Evolutionary conservation across 805 yeast genomes (phyloP).

Genomic region (Maudiozyma pseudohumilis): DNA sequence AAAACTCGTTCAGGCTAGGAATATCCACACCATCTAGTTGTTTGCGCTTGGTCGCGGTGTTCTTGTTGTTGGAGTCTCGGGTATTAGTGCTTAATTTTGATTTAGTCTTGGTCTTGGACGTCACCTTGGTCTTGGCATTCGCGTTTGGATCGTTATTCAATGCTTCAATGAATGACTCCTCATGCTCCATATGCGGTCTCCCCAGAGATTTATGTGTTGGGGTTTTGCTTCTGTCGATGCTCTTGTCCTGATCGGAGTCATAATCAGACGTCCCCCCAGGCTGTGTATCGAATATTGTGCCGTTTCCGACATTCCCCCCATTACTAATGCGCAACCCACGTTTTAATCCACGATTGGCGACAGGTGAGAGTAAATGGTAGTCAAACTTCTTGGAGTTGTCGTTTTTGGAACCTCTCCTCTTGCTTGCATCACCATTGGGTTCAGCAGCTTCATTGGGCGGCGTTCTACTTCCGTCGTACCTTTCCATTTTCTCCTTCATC

Average conservation of each 20-base stretch:
- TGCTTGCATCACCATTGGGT: neutral
- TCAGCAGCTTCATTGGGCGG: neutral
- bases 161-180: conserved; percentile 5
- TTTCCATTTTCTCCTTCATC: conserved; percentile 13
- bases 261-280: neutral
- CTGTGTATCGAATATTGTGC: neutral
- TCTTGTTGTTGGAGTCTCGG: neutral
- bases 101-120: neutral
- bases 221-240: conserved; percentile 1
- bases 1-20: conserved; percentile 4
- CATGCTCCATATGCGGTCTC: neutral
- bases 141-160: neutral
- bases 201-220: neutral
- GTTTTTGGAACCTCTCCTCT: neutral
- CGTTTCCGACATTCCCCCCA: neutral
- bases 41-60: neutral
- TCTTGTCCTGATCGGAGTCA: neutral
- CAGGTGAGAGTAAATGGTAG: conserved; percentile 22
- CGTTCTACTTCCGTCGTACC: neutral
- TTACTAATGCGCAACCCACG: conserved; percentile 1
- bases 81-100: neutral
- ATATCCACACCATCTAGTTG: conserved; percentile 1
- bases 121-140: neutral
- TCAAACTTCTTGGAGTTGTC: conserved; percentile 5
- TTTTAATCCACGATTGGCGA: conserved; percentile 7